phyloP scores from a whole-genome alignment of 2,329 filamentous ascomycete species.

The Pseudogymnoascus sp. region DNA sequence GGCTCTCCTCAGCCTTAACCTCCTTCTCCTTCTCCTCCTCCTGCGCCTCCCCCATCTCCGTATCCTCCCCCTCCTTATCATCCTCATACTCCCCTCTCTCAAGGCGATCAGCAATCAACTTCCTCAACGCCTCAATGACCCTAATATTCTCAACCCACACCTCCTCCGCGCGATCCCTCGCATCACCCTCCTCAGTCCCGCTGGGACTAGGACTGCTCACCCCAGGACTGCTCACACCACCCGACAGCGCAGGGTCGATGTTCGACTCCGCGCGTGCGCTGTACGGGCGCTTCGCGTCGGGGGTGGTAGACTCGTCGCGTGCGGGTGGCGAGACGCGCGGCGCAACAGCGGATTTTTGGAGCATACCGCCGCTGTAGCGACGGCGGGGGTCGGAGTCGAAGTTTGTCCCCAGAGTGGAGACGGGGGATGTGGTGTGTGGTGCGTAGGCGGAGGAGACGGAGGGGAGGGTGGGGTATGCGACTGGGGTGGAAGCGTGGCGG shows the following conservation, averaged over 20 bases:
- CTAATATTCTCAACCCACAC: slow-evolving; percentile 59
- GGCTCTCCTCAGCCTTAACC: slow-evolving; percentile 9
- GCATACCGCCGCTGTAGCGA: slow-evolving; percentile 57
- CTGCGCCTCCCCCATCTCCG: slow-evolving; percentile 14
- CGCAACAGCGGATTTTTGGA: slow-evolving; percentile 47
- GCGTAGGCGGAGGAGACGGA: slow-evolving; percentile 62
- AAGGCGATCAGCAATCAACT: slow-evolving; percentile 49
- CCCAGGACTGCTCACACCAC: slow-evolving; percentile 25
- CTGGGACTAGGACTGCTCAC: slow-evolving; percentile 37
- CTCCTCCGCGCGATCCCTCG: slow-evolving; percentile 52
- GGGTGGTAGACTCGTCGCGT: slow-evolving; percentile 19
- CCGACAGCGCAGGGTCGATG: slow-evolving; percentile 27
- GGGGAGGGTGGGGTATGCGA: slow-evolving; percentile 68
- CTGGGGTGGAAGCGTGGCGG: slow-evolving; percentile 50
- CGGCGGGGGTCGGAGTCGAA: slow-evolving; percentile 56
- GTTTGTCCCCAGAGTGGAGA: slow-evolving; percentile 61
- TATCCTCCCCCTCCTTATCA: slow-evolving; percentile 19
- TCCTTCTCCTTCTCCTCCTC: background rate
- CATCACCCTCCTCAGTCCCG: slow-evolving; percentile 43
- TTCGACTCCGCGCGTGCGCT: slow-evolving; percentile 28
- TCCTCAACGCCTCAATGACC: slow-evolving; percentile 52
- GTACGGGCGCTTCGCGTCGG: slow-evolving; percentile 32
- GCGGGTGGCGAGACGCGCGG: slow-evolving; percentile 30
- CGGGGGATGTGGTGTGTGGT: slow-evolving; percentile 53
- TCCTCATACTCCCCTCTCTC: slow-evolving; percentile 44